Base-by-base conservation (phyloP, 2,329 filamentous ascomycete genomes). In the Pseudocercospora fuligena region DNA sequence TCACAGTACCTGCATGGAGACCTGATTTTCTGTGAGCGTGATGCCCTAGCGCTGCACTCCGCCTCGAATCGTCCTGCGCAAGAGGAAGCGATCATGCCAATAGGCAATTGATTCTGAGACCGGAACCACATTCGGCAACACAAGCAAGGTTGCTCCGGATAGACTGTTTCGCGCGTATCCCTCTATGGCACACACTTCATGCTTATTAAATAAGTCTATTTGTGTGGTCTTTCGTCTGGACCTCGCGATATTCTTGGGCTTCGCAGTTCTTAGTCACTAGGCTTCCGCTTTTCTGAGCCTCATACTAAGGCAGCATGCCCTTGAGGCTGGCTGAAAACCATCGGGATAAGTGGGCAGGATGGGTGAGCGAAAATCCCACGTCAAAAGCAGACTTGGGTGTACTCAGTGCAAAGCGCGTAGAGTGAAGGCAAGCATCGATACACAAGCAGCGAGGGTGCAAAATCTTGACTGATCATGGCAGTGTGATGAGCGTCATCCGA, bases 341-440 rank as follows among this genome's bases (percentile, higher is more conserved):
- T 21, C 14, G 23, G 51, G 33, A 57, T 2, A 29, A 46, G 14
- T n/a, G 49, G 27, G 21, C 19, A 47, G 40, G 29, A 65, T 66
- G 64, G 61, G 61, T 21, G 69, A 70, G 63, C 61, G 71, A 25
- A 72, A 71, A 46, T 68, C 67, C 21, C 71, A 74, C 53, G 65
- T 68, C 43, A 75, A 75, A 57, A 69, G 66, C 54, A 67, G 73
- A 27, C 65, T 70, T 33, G 73, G 73, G 16, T 74, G 73, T 62
- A 65, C 66, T 8, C 72, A 73, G 33, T 75, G 73, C 69, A 75
- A 75, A 27, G 65, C 68, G 16, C 66, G 73, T 27, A 66, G 73
- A 56, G 73, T 75, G 27, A 75, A 75, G 69, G 72, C 14, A n/a
- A 7, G 21, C 46, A 19, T 19, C 31, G n/a, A 2, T 14, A 21